Evolutionary conservation across 1,284 basidiomycete species (phyloP).

Genomic region (Anthracocystis setariae): DNA sequence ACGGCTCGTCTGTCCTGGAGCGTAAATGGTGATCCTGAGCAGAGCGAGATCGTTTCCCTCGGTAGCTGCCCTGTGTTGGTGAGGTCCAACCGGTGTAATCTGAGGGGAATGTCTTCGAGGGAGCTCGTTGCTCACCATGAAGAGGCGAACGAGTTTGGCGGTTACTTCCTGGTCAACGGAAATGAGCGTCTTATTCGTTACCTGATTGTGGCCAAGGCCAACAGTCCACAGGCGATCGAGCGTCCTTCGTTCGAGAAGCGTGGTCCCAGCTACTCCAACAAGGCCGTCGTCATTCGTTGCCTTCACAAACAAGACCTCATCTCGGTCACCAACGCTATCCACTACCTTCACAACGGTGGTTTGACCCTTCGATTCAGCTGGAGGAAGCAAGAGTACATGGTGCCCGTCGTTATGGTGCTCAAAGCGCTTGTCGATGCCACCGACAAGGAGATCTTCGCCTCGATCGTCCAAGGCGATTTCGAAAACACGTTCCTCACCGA

Average conservation of each 20-base stretch:
- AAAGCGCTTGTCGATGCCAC: conserved; percentile 91
- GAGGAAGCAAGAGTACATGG: conserved; percentile 98
- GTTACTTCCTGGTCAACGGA: conserved; percentile 98
- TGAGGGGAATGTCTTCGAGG: conserved; percentile 83
- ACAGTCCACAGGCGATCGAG: conserved; percentile 86
- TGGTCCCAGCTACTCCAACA: conserved; percentile 92
- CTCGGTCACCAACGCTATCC: conserved; percentile 84
- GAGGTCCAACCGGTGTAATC: conserved; percentile 93
- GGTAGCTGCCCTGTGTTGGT: conserved; percentile 96
- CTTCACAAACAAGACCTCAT: conserved; percentile 72
- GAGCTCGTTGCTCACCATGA: conserved; percentile 90
- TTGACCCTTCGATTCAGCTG: conserved; percentile 95
- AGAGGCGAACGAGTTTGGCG: conserved; percentile 97
- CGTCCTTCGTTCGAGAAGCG: conserved; percentile 89
- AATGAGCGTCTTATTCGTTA: conserved; percentile 99
- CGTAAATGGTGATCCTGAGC: conserved; percentile 78
- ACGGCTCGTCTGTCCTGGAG: conserved; percentile 89
- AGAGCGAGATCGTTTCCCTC: conserved; percentile 84
- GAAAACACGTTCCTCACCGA: conserved; percentile 97
- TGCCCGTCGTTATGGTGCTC: conserved; percentile 95
- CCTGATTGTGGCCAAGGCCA: conserved; percentile 87
- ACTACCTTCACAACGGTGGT: conserved; percentile 95
- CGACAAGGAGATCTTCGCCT: conserved; percentile 97
- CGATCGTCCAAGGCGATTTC: conserved; percentile 96
- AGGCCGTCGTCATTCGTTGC: conserved; percentile 94